These are phyloP conservation scores for Wickerhamomyces mucosus DNA, from an alignment of 805 yeast genomes.

Conservation along the genomic window DNA sequence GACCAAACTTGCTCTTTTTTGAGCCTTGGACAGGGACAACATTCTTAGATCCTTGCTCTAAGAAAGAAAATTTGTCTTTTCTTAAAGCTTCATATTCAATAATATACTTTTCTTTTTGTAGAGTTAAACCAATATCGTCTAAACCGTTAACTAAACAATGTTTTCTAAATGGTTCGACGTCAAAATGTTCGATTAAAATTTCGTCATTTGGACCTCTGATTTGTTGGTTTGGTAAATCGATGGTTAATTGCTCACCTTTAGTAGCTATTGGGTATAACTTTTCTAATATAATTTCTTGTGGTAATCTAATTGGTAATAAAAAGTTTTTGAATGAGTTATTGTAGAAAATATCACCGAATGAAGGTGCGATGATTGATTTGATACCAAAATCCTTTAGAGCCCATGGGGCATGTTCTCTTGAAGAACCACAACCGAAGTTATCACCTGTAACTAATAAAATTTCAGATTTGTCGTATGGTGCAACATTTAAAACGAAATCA, in stretches of 20 bases:
- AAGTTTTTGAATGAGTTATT: conserved; percentile 97
- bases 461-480: conserved; percentile 72
- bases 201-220: conserved; percentile 60
- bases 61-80: conserved; percentile 76
- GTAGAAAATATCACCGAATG: conserved; percentile 97
- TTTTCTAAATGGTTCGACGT: conserved; percentile 85
- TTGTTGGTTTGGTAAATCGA: conserved; percentile 83
- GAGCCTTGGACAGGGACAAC: conserved; percentile 59
- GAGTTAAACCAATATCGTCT: conserved; percentile 93
- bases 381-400: conserved; percentile 97
- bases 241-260: conserved; percentile 55
- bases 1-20: conserved; percentile 58
- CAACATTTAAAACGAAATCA: conserved; percentile 84
- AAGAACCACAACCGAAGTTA: conserved; percentile 98
- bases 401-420: conserved; percentile 99
- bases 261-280: conserved; percentile 77
- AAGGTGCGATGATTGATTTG: conserved; percentile 91
- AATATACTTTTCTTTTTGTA: conserved; percentile 80
- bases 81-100: conserved; percentile 66
- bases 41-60: conserved; percentile 78
- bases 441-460: conserved; percentile 89
- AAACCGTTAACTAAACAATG: conserved; percentile 92
- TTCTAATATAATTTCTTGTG: conserved; percentile 59
- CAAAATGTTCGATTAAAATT: conserved; percentile 74
- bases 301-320: conserved; percentile 84